These are phyloP conservation scores for Vigna unguiculata DNA, from an alignment of 306 rosid genomes.

Conservation along the genomic window DNA sequence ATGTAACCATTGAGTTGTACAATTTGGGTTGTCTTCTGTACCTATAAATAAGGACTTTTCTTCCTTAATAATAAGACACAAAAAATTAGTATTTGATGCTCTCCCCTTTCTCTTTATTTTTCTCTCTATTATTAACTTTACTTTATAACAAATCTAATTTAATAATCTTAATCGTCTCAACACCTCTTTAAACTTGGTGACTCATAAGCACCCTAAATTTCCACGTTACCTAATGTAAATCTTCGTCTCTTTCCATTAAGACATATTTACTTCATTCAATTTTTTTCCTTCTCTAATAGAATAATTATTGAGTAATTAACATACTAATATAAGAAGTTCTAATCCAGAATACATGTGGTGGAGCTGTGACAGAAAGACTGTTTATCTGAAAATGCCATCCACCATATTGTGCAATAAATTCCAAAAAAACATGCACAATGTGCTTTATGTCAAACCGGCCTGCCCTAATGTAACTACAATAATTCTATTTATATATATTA, in stretches of 20 bases:
- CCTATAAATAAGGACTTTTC: too few species aligned
- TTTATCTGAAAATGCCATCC: conserved; percentile 25
- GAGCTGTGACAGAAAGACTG: neutral
- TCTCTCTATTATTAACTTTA: too few species aligned
- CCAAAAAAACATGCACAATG: conserved; percentile 12
- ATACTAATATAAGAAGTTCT: neutral
- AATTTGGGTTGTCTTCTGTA: too few species aligned
- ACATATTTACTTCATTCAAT: neutral
- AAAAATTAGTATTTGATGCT: too few species aligned
- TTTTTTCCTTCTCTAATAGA: neutral
- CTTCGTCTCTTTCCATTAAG: neutral
- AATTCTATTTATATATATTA: neutral
- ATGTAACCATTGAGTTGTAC: too few species aligned
- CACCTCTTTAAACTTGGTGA: too few species aligned
- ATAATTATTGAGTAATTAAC: neutral
- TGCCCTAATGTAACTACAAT: conserved; percentile 4
- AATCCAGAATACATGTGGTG: neutral
- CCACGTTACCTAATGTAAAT: neutral
- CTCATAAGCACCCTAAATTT: too few species aligned
- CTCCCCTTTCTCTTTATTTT: too few species aligned
- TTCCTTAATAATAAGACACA: too few species aligned
- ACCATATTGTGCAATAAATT: conserved; percentile 19
- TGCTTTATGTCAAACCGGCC: conserved; percentile 39
- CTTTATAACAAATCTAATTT: too few species aligned
- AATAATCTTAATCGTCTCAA: too few species aligned